Base-by-base conservation (phyloP, 169 alveolate genomes). In the Plasmodium gaboni region DNA sequence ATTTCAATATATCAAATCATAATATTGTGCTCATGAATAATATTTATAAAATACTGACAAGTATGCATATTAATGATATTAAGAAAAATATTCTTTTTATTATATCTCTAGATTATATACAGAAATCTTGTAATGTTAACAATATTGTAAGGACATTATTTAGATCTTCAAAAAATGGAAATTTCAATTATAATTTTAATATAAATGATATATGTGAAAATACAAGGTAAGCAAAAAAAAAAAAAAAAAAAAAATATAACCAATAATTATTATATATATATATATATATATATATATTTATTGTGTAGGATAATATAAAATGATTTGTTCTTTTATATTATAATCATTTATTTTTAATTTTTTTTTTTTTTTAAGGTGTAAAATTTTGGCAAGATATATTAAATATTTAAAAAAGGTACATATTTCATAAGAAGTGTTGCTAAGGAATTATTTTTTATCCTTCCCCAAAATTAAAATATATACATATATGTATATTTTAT, bases 71-170 rank as follows among this genome's bases (percentile, higher is more conserved):
- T 12, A 17, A 67, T 12, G 61, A 67, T 3, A 22, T 67, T 4
- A 13, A 57, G 15, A 28, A 46, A 15, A 67, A 67, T 67, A 15
- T 42, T 38, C 38, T 67, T 67, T 67, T 67, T 19, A 46, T 46
- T 38, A 38, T 67, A 38, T 53, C 74, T 15, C 46, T 67, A 15
- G 74, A 67, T 19, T 67, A 67, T 67, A 67, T 67, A 38, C 44
- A 38, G 19, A 15, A 67, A 9, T 38, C 6, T 7, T 38, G 42
- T 13, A 67, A 67, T 15, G 57, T 67, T 9, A 67, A 38, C 6
- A 17, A 32, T 2, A 67, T 67, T 32, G 13, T 42, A 38, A 38
- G 38, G 38, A 67, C 32, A 15, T 38, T 67, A 38, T 67, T 67
- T 42, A 8, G 74, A 15, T 38, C 9, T 67, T 38, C 46, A 67